phyloP scores from a whole-genome alignment of 768 basidiomycete genomes.

The Pleurotus tuber-regium region DNA sequence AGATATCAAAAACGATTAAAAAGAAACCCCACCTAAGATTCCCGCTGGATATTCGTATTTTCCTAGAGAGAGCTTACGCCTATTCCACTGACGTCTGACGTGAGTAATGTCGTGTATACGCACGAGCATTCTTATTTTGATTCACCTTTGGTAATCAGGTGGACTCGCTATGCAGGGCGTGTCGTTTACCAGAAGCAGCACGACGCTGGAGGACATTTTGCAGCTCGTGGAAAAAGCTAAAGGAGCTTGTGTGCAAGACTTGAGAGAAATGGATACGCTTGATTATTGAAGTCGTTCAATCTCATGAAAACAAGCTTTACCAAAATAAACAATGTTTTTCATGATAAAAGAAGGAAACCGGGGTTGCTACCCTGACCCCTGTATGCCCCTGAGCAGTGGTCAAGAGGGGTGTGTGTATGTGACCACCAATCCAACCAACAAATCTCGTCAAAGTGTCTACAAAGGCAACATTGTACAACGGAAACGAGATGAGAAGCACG shows the following conservation, averaged over 20 bases:
- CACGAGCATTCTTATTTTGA: background rate
- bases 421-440: too few species aligned
- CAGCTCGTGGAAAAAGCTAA: background rate
- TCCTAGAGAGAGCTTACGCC: slow-evolving; percentile 38
- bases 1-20: slow-evolving; percentile 16
- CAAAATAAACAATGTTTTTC: too few species aligned
- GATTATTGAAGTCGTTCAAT: too few species aligned
- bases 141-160: slow-evolving; percentile 16
- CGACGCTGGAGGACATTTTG: background rate
- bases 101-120: background rate
- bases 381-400: too few species aligned
- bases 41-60: slow-evolving; percentile 46
- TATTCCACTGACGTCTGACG: slow-evolving; percentile 46
- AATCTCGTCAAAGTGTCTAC: too few species aligned
- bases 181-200: slow-evolving; percentile 24
- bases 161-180: slow-evolving; percentile 24
- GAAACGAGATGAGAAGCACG: too few species aligned
- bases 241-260: background rate
- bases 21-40: slow-evolving; percentile 5
- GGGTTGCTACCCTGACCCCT: too few species aligned
- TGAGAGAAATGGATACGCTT: background rate
- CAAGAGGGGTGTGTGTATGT: too few species aligned
- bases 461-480: too few species aligned
- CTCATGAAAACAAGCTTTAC: too few species aligned
- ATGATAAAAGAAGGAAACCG: too few species aligned